Percentiles rank a stretch among this genome's conserved stretches.
phyloP scores from a whole-genome alignment of 2,329 filamentous ascomycete species.

The Pyrenochaeta sp. region DNA sequence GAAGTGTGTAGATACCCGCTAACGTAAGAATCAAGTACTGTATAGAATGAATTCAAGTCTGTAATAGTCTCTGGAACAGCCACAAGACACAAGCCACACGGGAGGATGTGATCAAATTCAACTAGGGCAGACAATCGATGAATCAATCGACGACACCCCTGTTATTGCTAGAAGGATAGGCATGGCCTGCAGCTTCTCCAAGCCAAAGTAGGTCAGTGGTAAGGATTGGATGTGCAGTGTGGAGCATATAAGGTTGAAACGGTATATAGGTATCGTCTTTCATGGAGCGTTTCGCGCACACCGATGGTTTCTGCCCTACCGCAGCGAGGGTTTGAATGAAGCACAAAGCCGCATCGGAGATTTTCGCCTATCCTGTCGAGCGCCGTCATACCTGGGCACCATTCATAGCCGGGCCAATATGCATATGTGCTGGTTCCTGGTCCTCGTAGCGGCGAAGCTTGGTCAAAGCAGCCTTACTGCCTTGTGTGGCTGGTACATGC shows the following conservation, averaged over 20 bases:
- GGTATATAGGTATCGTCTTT: not conserved
- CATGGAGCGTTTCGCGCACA: slow-evolving; percentile 13
- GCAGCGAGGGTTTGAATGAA: slow-evolving; percentile 8
- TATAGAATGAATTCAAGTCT: slow-evolving; percentile 5
- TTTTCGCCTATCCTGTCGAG: slow-evolving; percentile 4
- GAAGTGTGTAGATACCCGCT: slow-evolving; percentile 2
- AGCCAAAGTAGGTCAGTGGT: slow-evolving; percentile 11
- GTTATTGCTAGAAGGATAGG: not conserved
- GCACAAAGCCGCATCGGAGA: slow-evolving; percentile 5
- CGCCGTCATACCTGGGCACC: slow-evolving; percentile 5
- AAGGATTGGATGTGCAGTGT: slow-evolving; percentile 3
- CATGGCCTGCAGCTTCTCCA: slow-evolving; percentile 2
- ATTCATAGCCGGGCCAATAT: slow-evolving; percentile 1
- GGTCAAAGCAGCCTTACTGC: not conserved
- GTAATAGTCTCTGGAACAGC: slow-evolving; percentile 10
- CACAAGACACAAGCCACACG: slow-evolving; percentile 19
- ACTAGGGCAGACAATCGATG: slow-evolving; percentile 3
- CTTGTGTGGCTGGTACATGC: slow-evolving; percentile 1
- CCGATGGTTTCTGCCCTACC: slow-evolving; percentile 3
- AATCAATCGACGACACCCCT: not conserved
- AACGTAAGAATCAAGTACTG: slow-evolving; percentile 20
- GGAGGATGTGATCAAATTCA: slow-evolving; percentile 1
- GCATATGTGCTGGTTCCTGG: not conserved
- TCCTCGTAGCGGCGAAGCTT: not conserved
- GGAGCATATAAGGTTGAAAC: not conserved